Conservation (phyloP, 2,329 filamentous ascomycete genomes). For the Epichloe typhina region DNA sequence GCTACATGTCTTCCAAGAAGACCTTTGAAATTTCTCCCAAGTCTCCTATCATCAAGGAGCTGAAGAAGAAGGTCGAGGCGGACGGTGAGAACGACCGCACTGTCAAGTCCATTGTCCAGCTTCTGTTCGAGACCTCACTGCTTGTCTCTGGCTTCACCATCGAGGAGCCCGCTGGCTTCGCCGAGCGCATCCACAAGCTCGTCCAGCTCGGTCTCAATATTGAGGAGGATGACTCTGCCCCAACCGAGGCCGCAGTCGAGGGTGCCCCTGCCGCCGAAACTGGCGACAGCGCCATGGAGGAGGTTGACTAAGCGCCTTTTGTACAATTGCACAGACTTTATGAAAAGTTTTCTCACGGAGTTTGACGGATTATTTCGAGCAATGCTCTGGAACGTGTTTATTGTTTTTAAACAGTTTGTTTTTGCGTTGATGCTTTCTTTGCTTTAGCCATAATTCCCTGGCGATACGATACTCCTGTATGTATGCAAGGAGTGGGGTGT, state of each 20-base stretch:
- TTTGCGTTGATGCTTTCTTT: conserved; percentile 15
- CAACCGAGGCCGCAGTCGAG: conserved; percentile 43
- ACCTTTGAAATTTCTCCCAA: conserved; percentile 99
- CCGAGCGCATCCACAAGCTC: conserved; percentile 99
- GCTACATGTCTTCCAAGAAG: conserved; percentile 99
- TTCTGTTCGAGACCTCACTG: conserved; percentile 97
- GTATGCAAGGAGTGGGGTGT: conserved; percentile 17
- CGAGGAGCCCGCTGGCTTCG: conserved; percentile 94
- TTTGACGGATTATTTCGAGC: conserved; percentile 25
- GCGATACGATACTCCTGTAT: conserved; percentile 9
- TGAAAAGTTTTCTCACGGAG: conserved; percentile 28
- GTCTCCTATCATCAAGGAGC: conserved; percentile 94
- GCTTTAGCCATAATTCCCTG: conserved; percentile 24
- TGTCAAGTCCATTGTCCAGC: conserved; percentile 97
- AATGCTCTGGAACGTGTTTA: conserved; percentile 18
- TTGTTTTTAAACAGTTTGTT: conserved; percentile 8
- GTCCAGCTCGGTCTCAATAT: conserved; percentile 96
- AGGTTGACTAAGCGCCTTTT: conserved; percentile 70
- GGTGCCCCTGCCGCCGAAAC: conserved; percentile 47
- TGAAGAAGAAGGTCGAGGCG: conserved; percentile 97
- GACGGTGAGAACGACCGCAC: conserved; percentile 98
- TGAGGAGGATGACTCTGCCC: conserved; percentile 72
- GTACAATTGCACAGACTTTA: conserved; percentile 22
- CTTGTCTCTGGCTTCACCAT: conserved; percentile 99
- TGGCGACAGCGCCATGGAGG: conserved; percentile 96